These are phyloP conservation scores for Carex parvula DNA, from an alignment of 176 grass and related monocot genomes.

Conservation along the genomic window DNA sequence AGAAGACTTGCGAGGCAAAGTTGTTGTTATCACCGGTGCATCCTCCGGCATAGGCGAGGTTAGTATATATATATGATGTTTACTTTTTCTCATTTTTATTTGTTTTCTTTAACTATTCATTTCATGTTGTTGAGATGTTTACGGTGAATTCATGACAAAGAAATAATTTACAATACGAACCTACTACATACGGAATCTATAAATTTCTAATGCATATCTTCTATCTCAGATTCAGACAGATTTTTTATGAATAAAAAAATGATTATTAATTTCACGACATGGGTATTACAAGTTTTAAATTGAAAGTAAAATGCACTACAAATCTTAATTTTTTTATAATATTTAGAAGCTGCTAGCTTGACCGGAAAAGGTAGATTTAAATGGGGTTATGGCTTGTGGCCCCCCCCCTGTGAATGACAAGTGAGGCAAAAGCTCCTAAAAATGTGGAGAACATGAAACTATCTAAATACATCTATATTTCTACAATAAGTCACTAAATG, in stretches of 20 bases:
- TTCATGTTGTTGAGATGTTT: background rate
- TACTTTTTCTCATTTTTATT: background rate
- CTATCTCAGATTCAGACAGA: background rate
- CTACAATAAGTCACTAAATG: background rate
- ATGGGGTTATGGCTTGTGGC: background rate
- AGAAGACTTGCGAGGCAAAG: constrained; percentile 42
- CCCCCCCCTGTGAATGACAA: background rate
- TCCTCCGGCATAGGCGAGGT: constrained; percentile 74
- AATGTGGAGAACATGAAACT: background rate
- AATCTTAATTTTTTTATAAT: background rate
- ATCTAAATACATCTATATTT: background rate
- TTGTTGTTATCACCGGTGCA: constrained; percentile 53
- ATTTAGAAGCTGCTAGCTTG: background rate
- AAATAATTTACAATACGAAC: background rate
- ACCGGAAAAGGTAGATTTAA: background rate
- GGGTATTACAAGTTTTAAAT: background rate
- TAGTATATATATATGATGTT: background rate
- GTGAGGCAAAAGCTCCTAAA: constrained; percentile 6
- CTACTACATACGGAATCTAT: background rate
- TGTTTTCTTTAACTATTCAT: too few relatives aligned
- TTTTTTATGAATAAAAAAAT: background rate
- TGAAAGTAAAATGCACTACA: background rate
- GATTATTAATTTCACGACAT: background rate
- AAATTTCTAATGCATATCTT: background rate
- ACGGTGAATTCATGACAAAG: background rate